phyloP scores from a whole-genome alignment of 108 stramenopile species.

The Craspedostauros australis region DNA sequence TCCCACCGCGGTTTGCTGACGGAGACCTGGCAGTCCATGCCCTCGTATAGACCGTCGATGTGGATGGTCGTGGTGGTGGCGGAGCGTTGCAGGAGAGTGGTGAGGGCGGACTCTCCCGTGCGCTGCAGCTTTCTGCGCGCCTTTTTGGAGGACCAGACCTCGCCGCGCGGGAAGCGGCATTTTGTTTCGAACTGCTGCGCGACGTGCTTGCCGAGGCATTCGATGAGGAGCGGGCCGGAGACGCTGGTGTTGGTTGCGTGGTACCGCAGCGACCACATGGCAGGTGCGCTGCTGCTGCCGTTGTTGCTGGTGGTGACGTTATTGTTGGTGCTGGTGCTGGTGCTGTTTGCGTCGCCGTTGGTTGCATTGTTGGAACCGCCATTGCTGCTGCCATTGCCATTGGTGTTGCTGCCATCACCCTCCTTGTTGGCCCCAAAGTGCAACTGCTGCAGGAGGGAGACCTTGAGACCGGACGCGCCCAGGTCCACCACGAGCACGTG shows the following conservation, averaged over 20 bases:
- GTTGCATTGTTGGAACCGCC: no score
- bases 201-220: constrained; percentile 41
- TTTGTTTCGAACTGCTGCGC: constrained; percentile 72
- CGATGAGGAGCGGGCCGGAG: constrained; percentile 15
- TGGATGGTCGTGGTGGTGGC: constrained; percentile 50
- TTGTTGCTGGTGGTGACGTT: no score
- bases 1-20: constrained; percentile 68
- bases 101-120: constrained; percentile 59
- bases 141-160: constrained; percentile 59
- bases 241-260: constrained; percentile 9
- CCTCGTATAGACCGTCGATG: constrained; percentile 71
- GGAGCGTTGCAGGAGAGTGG: constrained; percentile 36
- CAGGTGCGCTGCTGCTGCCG: no score
- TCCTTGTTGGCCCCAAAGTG: neutral
- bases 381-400: neutral
- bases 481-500: constrained; percentile 60
- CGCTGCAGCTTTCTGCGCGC: constrained; percentile 49
- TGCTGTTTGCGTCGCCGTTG: no score
- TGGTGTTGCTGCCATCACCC: neutral
- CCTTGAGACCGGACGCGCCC: constrained; percentile 62
- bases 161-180: constrained; percentile 37
- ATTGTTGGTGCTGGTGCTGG: no score
- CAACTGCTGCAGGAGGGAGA: constrained; percentile 17
- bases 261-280: constrained; percentile 16
- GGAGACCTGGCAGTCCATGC: constrained; percentile 67